A percentile compares a stretch with the other conserved stretches of the same genome.
Evolutionary conservation across 2,329 filamentous ascomycete genomes (phyloP).

Genomic region (Trichoderma sp.): DNA sequence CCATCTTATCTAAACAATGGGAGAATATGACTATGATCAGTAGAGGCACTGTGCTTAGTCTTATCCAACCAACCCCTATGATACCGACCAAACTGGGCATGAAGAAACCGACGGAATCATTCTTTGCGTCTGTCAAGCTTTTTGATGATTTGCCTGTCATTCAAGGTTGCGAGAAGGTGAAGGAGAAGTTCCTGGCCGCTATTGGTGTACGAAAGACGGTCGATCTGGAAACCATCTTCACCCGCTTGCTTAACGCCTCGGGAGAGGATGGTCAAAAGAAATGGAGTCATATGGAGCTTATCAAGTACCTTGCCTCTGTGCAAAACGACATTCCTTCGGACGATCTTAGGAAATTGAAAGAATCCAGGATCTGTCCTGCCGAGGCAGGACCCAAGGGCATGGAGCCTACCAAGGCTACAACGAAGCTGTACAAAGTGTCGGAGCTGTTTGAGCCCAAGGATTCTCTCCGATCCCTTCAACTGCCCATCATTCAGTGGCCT

Average conservation of each 20-base stretch:
- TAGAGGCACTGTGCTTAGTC: constrained; percentile 65
- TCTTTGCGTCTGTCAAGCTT: constrained; percentile 90
- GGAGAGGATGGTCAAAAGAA: constrained; percentile 58
- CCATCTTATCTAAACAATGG: constrained; percentile 86
- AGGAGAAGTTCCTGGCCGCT: constrained; percentile 83
- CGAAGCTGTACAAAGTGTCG: constrained; percentile 68
- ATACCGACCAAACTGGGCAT: constrained; percentile 93
- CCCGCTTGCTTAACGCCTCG: constrained; percentile 71
- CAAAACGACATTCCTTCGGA: constrained; percentile 81
- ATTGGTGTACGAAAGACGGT: constrained; percentile 94
- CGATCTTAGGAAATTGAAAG: constrained; percentile 77
- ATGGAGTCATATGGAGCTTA: constrained; percentile 93
- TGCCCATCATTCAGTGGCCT: constrained; percentile 85
- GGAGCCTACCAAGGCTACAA: constrained; percentile 56
- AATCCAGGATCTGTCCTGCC: constrained; percentile 80
- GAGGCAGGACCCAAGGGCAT: constrained; percentile 64
- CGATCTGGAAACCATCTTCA: constrained; percentile 91
- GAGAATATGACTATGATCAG: constrained; percentile 71
- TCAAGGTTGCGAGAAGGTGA: constrained; percentile 74
- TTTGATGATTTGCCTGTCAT: constrained; percentile 92
- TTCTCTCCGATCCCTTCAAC: constrained; percentile 66
- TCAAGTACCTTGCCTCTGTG: constrained; percentile 92
- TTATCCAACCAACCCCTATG: constrained; percentile 70
- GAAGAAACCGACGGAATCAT: constrained; percentile 81
- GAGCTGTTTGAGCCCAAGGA: constrained; percentile 83